Base-by-base conservation (phyloP, 306 rosid species). In the Alnus glutinosa region DNA sequence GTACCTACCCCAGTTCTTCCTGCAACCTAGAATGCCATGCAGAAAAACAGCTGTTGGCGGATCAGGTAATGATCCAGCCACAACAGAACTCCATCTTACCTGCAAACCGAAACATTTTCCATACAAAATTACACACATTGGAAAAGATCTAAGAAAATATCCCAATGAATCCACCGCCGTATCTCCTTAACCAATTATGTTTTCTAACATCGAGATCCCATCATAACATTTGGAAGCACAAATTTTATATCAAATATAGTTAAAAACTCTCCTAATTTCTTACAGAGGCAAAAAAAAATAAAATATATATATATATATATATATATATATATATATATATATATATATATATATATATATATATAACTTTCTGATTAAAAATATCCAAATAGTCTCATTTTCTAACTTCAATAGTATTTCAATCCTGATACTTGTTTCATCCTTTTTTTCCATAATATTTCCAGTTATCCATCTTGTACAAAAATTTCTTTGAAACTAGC, bases 11-110 rank as follows among this genome's bases (percentile, higher is more conserved):
- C 98, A 95, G 71, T 92, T 95, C 87, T 92, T 95, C 82, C 97
- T 87, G 91, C 94, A 85, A 39, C 98, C 98, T 13, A 92, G 85
- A 85, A 92, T 91, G 48, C 98, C 98, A 85, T 92, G 98, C 54
- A 92, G 88, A 78, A 95, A 90, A 81, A 95, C 94, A 80, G 98
- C 98, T 44, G 98, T 95, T 63, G 98, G 97, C 57, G 98, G 90
- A 57, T 89, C 97, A 47, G 93, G 93, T 47, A 85, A 34, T 74
- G 92, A 81, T 62, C 74, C 84, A 70, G 90, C 97, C 91, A 80
- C 61, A 39, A 87, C 89, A 73, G 94, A 86, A 85, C 93, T 90
- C 98, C 98, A 95, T 73, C 90, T 91, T 75, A 95, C 97, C 98
- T 92, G 85, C 76, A 86, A 32, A 55, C 34, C 54, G 54, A 76